A percentile compares a stretch with the other conserved stretches of the same genome.
These are phyloP conservation scores for Pythium insidiosum DNA, from an alignment of 352 stramenopile species.

Conservation along the genomic window DNA sequence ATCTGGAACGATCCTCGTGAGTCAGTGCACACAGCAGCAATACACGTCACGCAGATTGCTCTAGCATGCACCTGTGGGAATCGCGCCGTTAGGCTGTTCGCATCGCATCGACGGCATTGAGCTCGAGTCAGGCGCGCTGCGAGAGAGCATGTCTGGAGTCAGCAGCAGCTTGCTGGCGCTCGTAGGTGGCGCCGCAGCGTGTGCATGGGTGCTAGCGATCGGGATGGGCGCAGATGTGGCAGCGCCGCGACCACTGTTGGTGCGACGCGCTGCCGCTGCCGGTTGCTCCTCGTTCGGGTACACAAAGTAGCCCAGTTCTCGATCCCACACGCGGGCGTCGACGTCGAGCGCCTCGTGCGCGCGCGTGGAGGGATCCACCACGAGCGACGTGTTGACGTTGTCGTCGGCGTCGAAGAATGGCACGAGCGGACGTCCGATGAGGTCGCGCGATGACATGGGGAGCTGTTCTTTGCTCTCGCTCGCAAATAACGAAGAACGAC, in stretches of 20 bases:
- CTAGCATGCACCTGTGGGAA: not conserved
- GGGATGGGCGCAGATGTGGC: not conserved
- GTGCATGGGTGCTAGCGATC: too few species aligned
- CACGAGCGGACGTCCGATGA: conserved; percentile 64
- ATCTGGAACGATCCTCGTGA: not conserved
- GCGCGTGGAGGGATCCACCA: conserved; percentile 22
- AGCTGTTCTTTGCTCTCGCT: not conserved
- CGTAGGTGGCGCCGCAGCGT: conserved; percentile 9
- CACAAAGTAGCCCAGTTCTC: conserved; percentile 76
- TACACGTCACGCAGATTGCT: not conserved
- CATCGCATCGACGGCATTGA: conserved; percentile 5
- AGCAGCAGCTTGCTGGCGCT: conserved; percentile 34
- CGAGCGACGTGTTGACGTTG: conserved; percentile 62
- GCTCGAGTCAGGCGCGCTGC: conserved; percentile 32
- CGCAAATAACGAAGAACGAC: not conserved
- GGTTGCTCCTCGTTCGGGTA: conserved; percentile 38
- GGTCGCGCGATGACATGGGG: conserved; percentile 10
- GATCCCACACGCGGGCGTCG: conserved; percentile 80
- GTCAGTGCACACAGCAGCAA: not conserved
- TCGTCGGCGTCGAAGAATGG: conserved; percentile 71
- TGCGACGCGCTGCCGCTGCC: conserved; percentile 4
- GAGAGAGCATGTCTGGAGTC: conserved; percentile 66
- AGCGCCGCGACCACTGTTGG: not conserved
- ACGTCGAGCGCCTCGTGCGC: conserved; percentile 58
- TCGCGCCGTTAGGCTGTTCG: not conserved